A percentile compares a stretch with the other conserved stretches of the same genome.
phyloP scores from a whole-genome alignment of 768 basidiomycete species.

The Clitopilus hobsonii region DNA sequence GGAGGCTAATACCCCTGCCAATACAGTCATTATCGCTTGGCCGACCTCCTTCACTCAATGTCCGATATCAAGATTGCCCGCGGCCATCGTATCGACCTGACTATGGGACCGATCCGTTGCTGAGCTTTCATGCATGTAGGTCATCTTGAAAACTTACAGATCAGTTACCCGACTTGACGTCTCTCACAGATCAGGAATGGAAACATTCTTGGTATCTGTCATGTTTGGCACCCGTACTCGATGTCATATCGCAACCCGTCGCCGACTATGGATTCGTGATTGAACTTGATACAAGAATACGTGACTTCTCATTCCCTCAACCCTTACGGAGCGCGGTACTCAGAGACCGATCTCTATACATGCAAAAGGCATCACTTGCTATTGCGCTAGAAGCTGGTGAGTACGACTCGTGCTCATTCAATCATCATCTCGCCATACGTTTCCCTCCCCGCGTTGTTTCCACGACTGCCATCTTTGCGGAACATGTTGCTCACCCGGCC shows the following conservation, averaged over 20 bases:
- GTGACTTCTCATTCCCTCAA: constrained; percentile 55
- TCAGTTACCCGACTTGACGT: constrained; percentile 2
- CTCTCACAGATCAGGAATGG: constrained; percentile 59
- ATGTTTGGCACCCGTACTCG: constrained; percentile 59
- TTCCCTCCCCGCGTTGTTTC: background rate
- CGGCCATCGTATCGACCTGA: constrained; percentile 42
- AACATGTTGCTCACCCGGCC: background rate
- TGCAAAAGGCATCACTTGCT: constrained; percentile 56
- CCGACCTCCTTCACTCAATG: constrained; percentile 60
- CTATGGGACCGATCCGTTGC: constrained; percentile 28
- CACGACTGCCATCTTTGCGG: background rate
- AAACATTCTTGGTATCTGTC: constrained; percentile 58
- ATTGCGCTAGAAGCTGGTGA: constrained; percentile 61
- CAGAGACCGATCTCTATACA: constrained; percentile 41
- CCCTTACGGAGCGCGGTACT: constrained; percentile 38
- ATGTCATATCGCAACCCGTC: constrained; percentile 50
- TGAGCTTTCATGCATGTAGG: constrained; percentile 39
- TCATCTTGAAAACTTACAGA: constrained; percentile 1
- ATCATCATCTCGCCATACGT: background rate
- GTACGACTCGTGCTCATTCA: constrained; percentile 11
- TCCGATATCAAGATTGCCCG: constrained; percentile 56
- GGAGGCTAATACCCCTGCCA: background rate
- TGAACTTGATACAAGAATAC: constrained; percentile 52
- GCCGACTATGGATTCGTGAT: constrained; percentile 47
- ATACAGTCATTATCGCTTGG: constrained; percentile 57